A percentile compares a stretch with the other conserved stretches of the same genome.
Evolutionary conservation across 306 rosid genomes (phyloP).

Genomic region (Hippophae tibetana): DNA sequence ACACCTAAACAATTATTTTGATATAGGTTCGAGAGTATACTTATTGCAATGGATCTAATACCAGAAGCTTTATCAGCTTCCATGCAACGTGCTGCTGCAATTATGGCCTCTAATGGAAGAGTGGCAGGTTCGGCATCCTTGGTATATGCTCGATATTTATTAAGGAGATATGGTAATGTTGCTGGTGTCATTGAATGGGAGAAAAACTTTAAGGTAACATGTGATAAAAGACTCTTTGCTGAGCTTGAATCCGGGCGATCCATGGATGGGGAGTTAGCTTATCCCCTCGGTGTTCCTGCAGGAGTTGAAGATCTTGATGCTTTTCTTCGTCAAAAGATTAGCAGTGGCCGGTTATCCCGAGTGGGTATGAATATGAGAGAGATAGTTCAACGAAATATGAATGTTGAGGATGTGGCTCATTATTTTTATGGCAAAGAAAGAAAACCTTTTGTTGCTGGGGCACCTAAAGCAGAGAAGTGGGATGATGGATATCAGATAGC

Average conservation of each 20-base stretch:
- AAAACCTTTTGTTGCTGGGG: slow-evolving; percentile 43
- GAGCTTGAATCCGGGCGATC: slow-evolving; percentile 55
- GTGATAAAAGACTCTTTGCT: slow-evolving; percentile 68
- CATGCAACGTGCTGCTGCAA: slow-evolving; percentile 50
- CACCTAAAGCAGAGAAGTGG: slow-evolving; percentile 80
- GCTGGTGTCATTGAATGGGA: slow-evolving; percentile 82
- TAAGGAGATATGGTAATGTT: slow-evolving; percentile 59
- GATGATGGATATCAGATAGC: slow-evolving; percentile 80
- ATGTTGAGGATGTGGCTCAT: slow-evolving; percentile 55
- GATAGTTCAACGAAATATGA: slow-evolving; percentile 65
- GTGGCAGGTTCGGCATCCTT: slow-evolving; percentile 60
- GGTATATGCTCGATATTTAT: slow-evolving; percentile 53
- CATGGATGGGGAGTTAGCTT: slow-evolving; percentile 65
- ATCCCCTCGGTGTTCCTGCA: slow-evolving; percentile 77
- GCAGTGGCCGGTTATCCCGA: slow-evolving; percentile 71
- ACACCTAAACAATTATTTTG: slow-evolving; percentile 28
- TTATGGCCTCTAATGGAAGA: slow-evolving; percentile 68
- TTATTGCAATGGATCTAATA: slow-evolving; percentile 70
- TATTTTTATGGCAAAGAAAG: slow-evolving; percentile 64
- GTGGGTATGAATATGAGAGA: slow-evolving; percentile 74
- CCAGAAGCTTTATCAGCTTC: slow-evolving; percentile 67
- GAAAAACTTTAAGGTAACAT: slow-evolving; percentile 53
- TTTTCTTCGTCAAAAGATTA: slow-evolving; percentile 76
- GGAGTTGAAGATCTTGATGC: slow-evolving; percentile 96
- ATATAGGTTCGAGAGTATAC: slow-evolving; percentile 78